These are phyloP conservation scores for Melanogaster broomeanus DNA, from an alignment of 768 basidiomycete genomes.

Conservation along the genomic window DNA sequence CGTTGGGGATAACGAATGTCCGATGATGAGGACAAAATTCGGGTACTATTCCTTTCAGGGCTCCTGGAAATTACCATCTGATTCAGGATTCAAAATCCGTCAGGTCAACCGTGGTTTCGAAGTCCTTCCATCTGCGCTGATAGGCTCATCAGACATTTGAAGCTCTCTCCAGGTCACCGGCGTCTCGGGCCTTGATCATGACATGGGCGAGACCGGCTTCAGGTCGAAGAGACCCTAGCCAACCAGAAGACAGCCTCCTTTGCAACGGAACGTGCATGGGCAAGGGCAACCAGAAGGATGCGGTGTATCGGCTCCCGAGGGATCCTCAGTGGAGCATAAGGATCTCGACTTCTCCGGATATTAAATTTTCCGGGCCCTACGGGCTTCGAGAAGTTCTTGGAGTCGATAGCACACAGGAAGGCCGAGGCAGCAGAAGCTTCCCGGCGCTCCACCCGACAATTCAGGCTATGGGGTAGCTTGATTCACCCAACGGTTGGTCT, in stretches of 20 bases:
- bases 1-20: no score
- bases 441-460: slow-evolving; percentile 19
- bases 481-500: slow-evolving; percentile 12
- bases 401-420: slow-evolving; percentile 18
- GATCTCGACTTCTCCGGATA: slow-evolving; percentile 35
- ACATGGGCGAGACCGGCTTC: no score
- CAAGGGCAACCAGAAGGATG: slow-evolving; percentile 17
- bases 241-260: background rate
- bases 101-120: no score
- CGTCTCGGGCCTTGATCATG: no score
- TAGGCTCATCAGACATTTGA: no score
- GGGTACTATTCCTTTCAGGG: no score
- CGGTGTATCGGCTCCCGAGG: slow-evolving; percentile 10
- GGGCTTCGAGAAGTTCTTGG: slow-evolving; percentile 27
- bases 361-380: slow-evolving; percentile 29
- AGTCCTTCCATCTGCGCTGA: no score
- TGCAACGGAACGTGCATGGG: slow-evolving; percentile 5
- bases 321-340: slow-evolving; percentile 20
- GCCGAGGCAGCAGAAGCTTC: slow-evolving; percentile 16
- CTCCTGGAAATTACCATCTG: no score
- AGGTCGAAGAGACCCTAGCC: no score
- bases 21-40: no score
- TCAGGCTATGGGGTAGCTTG: slow-evolving; percentile 5
- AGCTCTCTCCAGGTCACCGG: no score
- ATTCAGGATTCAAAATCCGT: no score